These are phyloP conservation scores for Candida yuanshanica DNA, from an alignment of 805 yeast species.

Conservation along the genomic window DNA sequence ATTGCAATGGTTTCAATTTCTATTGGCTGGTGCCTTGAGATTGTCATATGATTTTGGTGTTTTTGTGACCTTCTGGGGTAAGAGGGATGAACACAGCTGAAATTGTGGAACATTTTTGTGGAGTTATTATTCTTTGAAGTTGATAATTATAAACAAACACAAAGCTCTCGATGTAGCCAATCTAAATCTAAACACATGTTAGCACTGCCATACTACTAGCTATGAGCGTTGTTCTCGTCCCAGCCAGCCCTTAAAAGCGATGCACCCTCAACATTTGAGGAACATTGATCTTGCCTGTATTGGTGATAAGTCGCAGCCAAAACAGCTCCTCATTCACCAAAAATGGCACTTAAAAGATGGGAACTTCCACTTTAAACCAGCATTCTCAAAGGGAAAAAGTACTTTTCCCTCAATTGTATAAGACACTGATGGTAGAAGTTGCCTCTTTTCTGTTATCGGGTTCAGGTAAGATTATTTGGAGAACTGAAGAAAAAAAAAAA, in stretches of 20 bases:
- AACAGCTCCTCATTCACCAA: background rate
- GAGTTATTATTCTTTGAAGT: too few relatives aligned
- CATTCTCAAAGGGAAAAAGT: too few relatives aligned
- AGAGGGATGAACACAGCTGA: background rate
- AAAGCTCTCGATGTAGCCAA: too few relatives aligned
- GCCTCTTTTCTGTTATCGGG: too few relatives aligned
- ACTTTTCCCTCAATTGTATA: too few relatives aligned
- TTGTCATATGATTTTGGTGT: conserved; percentile 37
- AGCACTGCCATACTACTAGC: background rate
- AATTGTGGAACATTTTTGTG: background rate
- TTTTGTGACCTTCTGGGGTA: conserved; percentile 24
- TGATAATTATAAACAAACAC: too few relatives aligned
- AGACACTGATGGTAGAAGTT: too few relatives aligned
- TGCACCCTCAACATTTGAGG: background rate
- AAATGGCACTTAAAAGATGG: background rate
- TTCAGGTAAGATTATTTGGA: too few relatives aligned
- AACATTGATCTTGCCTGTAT: background rate
- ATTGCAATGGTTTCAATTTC: conserved; percentile 37
- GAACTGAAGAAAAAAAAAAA: background rate
- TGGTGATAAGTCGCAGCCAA: background rate
- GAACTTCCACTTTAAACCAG: background rate
- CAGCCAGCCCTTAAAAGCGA: background rate
- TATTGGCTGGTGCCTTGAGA: conserved; percentile 36
- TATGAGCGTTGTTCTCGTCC: background rate
- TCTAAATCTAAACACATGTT: background rate